phyloP scores from a whole-genome alignment of 2,329 filamentous ascomycete genomes.

The Xylariaceae sp. region DNA sequence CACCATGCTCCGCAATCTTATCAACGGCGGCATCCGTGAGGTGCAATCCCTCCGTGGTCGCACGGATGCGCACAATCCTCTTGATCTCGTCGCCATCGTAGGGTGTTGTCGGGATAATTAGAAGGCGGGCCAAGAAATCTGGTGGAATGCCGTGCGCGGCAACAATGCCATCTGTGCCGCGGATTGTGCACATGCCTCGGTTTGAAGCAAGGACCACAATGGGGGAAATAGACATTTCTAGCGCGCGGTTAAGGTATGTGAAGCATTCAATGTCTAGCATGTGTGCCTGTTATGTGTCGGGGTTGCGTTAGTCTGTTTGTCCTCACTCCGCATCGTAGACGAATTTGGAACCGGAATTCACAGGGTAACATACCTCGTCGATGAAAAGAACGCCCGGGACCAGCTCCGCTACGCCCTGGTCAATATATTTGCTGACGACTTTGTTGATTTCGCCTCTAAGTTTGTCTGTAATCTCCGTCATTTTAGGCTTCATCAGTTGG shows the following conservation, averaged over 20 bases:
- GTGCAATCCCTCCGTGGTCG: slow-evolving; percentile 72
- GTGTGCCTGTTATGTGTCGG: slow-evolving; percentile 61
- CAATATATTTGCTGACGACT: slow-evolving; percentile 97
- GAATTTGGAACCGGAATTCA: background rate
- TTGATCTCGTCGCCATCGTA: slow-evolving; percentile 88
- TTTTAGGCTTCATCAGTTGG: slow-evolving; percentile 98
- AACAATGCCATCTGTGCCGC: slow-evolving; percentile 73
- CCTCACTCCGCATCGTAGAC: background rate
- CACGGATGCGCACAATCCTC: slow-evolving; percentile 79
- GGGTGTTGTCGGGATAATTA: slow-evolving; percentile 91
- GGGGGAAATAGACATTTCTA: slow-evolving; percentile 89
- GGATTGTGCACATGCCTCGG: slow-evolving; percentile 87
- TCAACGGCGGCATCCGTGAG: slow-evolving; percentile 79
- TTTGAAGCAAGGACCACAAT: slow-evolving; percentile 98
- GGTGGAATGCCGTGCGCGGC: slow-evolving; percentile 91
- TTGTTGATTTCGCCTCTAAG: slow-evolving; percentile 95
- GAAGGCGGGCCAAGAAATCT: slow-evolving; percentile 85
- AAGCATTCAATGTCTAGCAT: slow-evolving; percentile 99
- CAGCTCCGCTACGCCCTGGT: slow-evolving; percentile 93
- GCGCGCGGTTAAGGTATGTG: slow-evolving; percentile 96
- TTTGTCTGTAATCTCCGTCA: slow-evolving; percentile 99
- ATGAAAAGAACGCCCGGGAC: slow-evolving; percentile 99
- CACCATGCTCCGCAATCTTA: slow-evolving; percentile 80
- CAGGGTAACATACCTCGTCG: slow-evolving; percentile 66
- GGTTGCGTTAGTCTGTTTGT: slow-evolving; percentile 12